These are phyloP conservation scores for Liriodendron chinense DNA, from an alignment of 164 flowering plant species.

Conservation along the genomic window DNA sequence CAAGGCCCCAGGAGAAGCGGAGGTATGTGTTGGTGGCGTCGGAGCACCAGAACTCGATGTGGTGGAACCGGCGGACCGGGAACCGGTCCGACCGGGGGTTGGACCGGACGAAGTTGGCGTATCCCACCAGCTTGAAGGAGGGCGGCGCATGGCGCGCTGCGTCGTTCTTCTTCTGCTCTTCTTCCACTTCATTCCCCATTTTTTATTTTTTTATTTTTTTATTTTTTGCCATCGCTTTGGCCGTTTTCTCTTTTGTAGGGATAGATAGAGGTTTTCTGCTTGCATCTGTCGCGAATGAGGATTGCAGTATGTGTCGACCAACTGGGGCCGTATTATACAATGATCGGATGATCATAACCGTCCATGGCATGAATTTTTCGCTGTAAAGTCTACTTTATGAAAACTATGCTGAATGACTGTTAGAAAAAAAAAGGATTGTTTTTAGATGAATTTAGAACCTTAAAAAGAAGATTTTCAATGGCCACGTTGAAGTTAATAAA, in stretches of 20 bases:
- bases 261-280: no score
- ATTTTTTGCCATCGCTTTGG: background rate
- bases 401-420: no score
- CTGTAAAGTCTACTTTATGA: no score
- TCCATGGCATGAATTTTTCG: no score
- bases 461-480: no score
- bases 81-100: conserved; percentile 74
- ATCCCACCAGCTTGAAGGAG: conserved; percentile 58
- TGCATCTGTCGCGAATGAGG: no score
- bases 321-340: no score
- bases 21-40: conserved; percentile 71
- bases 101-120: conserved; percentile 54
- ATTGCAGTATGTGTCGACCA: no score
- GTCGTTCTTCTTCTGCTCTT: background rate
- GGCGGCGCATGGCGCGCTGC: background rate
- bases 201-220: background rate
- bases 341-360: no score
- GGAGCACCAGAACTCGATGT: conserved; percentile 78
- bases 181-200: background rate
- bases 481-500: no score
- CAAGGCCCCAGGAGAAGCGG: conserved; percentile 83
- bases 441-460: no score
- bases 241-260: background rate
- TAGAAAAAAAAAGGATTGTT: no score
- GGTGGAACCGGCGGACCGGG: conserved; percentile 68